Conservation (phyloP, 2,329 filamentous ascomycete species). For the Alternaria sp. region DNA sequence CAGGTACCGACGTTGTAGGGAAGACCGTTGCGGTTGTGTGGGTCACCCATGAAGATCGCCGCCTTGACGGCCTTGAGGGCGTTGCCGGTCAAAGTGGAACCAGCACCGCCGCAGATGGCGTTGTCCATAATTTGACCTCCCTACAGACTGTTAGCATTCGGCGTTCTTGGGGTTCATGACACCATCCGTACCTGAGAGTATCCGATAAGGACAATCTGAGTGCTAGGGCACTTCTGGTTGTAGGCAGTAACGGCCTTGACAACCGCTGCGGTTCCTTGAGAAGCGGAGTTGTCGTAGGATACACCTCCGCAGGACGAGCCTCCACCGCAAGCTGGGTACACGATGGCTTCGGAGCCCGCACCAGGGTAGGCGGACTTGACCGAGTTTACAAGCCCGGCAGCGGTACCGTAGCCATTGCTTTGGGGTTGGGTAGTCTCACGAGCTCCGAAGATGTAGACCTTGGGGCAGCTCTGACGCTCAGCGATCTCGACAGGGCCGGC, state of each 20-base stretch:
- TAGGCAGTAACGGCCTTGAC: conserved; percentile 67
- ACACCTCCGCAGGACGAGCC: conserved; percentile 66
- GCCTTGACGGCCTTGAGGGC: conserved; percentile 68
- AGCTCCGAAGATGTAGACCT: conserved; percentile 57
- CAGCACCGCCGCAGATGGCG: conserved; percentile 66
- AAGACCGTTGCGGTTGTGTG: conserved; percentile 64
- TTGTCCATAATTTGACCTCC: conserved; percentile 71
- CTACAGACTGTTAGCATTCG: conserved; percentile 43
- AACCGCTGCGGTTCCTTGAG: conserved; percentile 67
- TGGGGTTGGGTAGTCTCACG: conserved; percentile 54
- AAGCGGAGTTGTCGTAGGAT: conserved; percentile 67
- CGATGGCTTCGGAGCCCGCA: conserved; percentile 53
- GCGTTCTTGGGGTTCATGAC: neutral
- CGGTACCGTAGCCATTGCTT: conserved; percentile 53
- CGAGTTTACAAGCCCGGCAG: conserved; percentile 52
- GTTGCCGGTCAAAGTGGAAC: conserved; percentile 58
- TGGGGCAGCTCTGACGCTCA: conserved; percentile 52
- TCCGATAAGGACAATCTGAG: conserved; percentile 68
- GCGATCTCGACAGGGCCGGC: conserved; percentile 48
- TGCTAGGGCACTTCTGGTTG: conserved; percentile 65
- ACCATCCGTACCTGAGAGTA: conserved; percentile 64
- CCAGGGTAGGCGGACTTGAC: conserved; percentile 53
- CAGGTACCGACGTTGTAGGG: conserved; percentile 71
- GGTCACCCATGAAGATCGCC: conserved; percentile 72
- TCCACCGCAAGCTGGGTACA: conserved; percentile 69